Base-by-base conservation (phyloP, 177 flowering plant species). In the Tripterygium wilfordii region DNA sequence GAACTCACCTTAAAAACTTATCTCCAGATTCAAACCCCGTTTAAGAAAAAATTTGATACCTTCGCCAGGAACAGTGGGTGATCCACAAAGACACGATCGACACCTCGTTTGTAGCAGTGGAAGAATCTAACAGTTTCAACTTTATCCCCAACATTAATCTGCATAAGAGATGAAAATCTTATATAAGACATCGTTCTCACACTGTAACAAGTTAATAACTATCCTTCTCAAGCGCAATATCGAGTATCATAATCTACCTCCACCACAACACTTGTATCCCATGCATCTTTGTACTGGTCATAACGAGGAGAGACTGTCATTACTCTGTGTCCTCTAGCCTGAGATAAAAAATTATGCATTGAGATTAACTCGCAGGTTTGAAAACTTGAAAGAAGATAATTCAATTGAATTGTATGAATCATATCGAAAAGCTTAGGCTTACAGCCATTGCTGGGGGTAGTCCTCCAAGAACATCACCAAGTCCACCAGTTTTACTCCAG, bases 401-500 rank as follows among this genome's bases (percentile, higher is more conserved):
- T n/a, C n/a, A n/a, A n/a, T n/a, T n/a, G n/a, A n/a, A n/a, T n/a
- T n/a, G n/a, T n/a, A n/a, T n/a, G n/a, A n/a, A n/a, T n/a, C n/a
- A n/a, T n/a, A n/a, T n/a, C n/a, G n/a, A n/a, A n/a, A n/a, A n/a
- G n/a, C n/a, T n/a, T n/a, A 5, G 17, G 49, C 76, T 69, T 59
- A 91, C 98, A n/a, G 91, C 96, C 85, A 88, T 40, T 40, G 98
- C 98, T 16, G 98, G 95, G 31, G 96, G 96, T 15, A 91, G 68
- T 31, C 96, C 98, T 21, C 94, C 96, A 60, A 83, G 70, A 58
- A 91, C 98, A 74, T 88, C 96, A 54, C 98, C 98, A 24, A 91
- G 95, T 2, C 96, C 96, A 28, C 98, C 98, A 25, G 98, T 88
- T 76, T 88, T 91, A 70, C 95, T 76, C 96, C 96, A 91, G 16